These are phyloP conservation scores for Gaeumannomyces sp. DNA, from an alignment of 2,329 filamentous ascomycete species.

Conservation along the genomic window DNA sequence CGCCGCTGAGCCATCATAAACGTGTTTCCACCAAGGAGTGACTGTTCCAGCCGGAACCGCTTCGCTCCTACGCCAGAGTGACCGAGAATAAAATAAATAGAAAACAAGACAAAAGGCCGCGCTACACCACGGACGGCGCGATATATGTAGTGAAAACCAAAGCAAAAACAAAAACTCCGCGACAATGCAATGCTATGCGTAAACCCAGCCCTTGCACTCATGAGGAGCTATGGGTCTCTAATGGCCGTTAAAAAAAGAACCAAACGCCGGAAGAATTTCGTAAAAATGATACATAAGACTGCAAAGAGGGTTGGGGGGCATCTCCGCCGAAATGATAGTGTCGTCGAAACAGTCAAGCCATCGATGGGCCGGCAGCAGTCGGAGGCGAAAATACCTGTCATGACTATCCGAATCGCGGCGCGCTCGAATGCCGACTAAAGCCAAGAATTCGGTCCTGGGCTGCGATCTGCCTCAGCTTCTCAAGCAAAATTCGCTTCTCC, in stretches of 20 bases:
- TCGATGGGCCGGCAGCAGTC: neutral
- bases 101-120: neutral
- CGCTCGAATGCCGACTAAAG: neutral
- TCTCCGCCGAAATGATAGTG: neutral
- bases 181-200: conserved; percentile 9
- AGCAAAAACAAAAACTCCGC: conserved; percentile 4
- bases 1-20: neutral
- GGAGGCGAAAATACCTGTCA: neutral
- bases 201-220: neutral
- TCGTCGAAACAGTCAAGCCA: neutral
- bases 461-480: conserved; percentile 1
- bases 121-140: neutral
- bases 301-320: neutral
- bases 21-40: neutral
- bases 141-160: conserved; percentile 3
- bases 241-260: conserved; percentile 1
- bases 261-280: neutral
- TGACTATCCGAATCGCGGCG: neutral
- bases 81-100: neutral
- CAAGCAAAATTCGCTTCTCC: conserved; percentile 5
- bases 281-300: conserved; percentile 3
- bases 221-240: neutral
- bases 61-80: neutral
- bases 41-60: neutral
- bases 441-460: neutral